These are phyloP conservation scores for Coniochaeta hoffmannii DNA, from an alignment of 2,329 filamentous ascomycete genomes.

Conservation along the genomic window DNA sequence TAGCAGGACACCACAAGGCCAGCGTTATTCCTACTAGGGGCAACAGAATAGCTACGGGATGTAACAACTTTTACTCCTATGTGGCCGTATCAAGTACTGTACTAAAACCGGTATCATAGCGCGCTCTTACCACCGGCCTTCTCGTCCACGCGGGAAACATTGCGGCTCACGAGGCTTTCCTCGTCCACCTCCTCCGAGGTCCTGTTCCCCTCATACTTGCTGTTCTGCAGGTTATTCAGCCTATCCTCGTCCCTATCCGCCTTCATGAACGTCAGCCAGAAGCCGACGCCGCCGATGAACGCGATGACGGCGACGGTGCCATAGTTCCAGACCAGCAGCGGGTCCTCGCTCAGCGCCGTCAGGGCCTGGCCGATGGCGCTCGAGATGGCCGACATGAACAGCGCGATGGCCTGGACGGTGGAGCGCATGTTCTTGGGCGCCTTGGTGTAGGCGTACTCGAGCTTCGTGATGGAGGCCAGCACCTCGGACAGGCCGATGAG, in stretches of 20 bases:
- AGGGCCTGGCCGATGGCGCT: conserved; percentile 59
- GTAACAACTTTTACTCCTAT: no score
- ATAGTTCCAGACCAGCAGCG: conserved; percentile 70
- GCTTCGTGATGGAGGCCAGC: conserved; percentile 44
- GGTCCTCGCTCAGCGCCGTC: conserved; percentile 40
- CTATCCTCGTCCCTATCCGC: conserved; percentile 56
- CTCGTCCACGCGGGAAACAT: no score
- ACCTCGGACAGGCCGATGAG: conserved; percentile 43
- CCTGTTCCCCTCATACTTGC: no score
- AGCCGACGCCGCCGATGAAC: conserved; percentile 53
- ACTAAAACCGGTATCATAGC: no score
- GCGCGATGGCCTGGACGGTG: conserved; percentile 58
- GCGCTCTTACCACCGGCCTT: no score
- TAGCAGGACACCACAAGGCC: no score
- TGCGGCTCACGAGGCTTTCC: no score
- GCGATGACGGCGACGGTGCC: conserved; percentile 58
- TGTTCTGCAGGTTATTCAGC: conserved; percentile 43
- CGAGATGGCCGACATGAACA: conserved; percentile 63
- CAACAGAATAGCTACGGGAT: no score
- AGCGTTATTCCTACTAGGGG: no score
- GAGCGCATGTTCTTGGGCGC: conserved; percentile 71
- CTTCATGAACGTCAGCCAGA: conserved; percentile 57
- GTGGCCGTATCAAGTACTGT: no score
- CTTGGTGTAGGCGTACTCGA: conserved; percentile 72
- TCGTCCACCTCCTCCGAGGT: no score